Base-by-base conservation (phyloP, 1,284 basidiomycete genomes). In the Microbotryum intermedium region DNA sequence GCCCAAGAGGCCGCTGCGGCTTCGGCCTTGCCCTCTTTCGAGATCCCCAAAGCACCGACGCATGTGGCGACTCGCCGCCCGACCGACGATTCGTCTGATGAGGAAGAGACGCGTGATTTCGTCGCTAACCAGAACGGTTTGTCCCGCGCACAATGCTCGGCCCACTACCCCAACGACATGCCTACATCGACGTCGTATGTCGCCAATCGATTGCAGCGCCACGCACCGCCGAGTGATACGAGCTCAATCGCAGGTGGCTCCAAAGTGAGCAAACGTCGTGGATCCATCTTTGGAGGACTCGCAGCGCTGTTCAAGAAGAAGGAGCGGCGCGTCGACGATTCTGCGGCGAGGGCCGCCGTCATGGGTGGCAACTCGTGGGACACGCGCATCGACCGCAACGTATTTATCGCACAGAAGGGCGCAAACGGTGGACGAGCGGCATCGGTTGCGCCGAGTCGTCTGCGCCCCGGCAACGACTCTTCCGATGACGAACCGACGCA, bases 221-320 rank as follows among this genome's bases (percentile, higher is more conserved):
- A 61, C 53, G 56, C 48, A 48, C 11, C 10, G 55, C 34, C 34
- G 48, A 66, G 64, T 50, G 69, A 69, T 29, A 58, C 64, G 28
- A 62, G 66, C 52, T 62, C 62, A 21, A 54, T 65, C 29, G 58
- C 50, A 21, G 18, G 58, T 21, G 54, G 52, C 10, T 54, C 48
- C 9, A 52, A 55, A 16, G 49, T 46, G 16, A 49, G 58, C 44
- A 67, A 61, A 53, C 53, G 60, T 42, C 54, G 48, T 23, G 62
- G 64, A 7, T 52, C 53, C 28, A 64, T 70, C 62, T 64, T 70
- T n/a, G 69, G 69, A 10, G 65, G 61, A 9, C 45, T 70, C 20
- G 61, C 61, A n/a, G 55, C 48, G n/a, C 48, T 70, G 23, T 70
- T 70, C 57, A 57, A 62, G 34, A 54, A 63, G 21, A 59, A 59